Percentiles rank a stretch among this genome's conserved stretches.
Evolutionary conservation across 768 basidiomycete genomes (phyloP).

Genomic region (Amanita fuliginea): DNA sequence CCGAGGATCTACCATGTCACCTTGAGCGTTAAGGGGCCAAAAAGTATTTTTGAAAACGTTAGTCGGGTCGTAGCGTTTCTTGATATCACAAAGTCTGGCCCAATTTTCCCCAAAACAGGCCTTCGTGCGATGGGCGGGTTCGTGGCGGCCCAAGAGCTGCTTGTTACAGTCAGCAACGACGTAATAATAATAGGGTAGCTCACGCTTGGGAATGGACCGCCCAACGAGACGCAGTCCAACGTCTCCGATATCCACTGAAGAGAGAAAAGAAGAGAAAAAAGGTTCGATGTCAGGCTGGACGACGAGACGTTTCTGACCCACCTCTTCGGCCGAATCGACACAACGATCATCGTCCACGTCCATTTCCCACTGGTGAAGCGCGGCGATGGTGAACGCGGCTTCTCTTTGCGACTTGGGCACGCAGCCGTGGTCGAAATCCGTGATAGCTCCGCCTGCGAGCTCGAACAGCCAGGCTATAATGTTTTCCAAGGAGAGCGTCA

Average conservation of each 20-base stretch:
- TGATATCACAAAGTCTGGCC: conserved; percentile 57
- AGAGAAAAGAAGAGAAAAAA: neutral
- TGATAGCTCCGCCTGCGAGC: conserved; percentile 71
- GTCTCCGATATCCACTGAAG: conserved; percentile 71
- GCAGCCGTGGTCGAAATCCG: conserved; percentile 63
- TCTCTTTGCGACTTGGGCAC: conserved; percentile 72
- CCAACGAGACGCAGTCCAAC: conserved; percentile 57
- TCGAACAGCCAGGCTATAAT: conserved; percentile 83
- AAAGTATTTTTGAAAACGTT: conserved; percentile 69
- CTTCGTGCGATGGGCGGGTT: conserved; percentile 49
- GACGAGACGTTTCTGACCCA: conserved; percentile 16
- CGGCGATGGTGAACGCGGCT: conserved; percentile 76
- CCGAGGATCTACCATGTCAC: conserved; percentile 41
- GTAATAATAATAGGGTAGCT: conserved; percentile 20
- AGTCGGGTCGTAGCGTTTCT: conserved; percentile 64
- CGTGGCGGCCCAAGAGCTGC: conserved; percentile 70
- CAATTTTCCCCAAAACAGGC: conserved; percentile 70
- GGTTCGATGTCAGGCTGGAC: neutral
- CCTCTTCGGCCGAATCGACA: conserved; percentile 73
- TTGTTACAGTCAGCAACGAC: neutral
- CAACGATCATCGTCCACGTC: conserved; percentile 73
- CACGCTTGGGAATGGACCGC: conserved; percentile 81
- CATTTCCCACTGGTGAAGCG: conserved; percentile 90
- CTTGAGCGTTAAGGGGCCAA: conserved; percentile 64
- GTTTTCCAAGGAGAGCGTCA: neutral